phyloP scores from a whole-genome alignment of 306 rosid genomes.

The Trichosanthes cucumerina region DNA sequence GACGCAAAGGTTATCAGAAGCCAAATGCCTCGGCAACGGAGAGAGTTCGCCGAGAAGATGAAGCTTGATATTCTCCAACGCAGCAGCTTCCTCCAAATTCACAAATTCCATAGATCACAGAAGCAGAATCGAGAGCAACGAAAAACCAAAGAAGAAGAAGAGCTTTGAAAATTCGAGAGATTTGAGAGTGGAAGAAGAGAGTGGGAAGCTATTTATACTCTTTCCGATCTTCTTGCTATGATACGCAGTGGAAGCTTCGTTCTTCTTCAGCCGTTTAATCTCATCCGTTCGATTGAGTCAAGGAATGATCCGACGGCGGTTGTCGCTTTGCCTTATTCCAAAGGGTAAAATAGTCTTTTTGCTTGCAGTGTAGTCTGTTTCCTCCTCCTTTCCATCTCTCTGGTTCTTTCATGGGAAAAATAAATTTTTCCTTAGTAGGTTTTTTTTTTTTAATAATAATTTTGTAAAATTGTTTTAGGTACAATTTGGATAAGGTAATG shows the following conservation, averaged over 20 bases:
- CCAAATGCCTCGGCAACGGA: slow-evolving; percentile 19
- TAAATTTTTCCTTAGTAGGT: not conserved
- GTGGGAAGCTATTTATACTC: not conserved
- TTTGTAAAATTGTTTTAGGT: not conserved
- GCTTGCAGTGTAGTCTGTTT: not conserved
- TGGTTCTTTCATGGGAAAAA: not conserved
- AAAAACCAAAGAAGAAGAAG: not conserved
- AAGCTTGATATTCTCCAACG: slow-evolving; percentile 31
- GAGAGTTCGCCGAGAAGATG: slow-evolving; percentile 57
- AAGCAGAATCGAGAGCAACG: not conserved
- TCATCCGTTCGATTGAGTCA: slow-evolving; percentile 4
- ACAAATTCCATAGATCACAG: slow-evolving; percentile 12
- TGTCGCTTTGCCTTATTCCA: not conserved
- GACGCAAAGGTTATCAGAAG: not conserved
- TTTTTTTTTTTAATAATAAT: not conserved
- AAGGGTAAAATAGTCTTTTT: not conserved
- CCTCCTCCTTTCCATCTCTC: not conserved
- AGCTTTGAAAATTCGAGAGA: not conserved
- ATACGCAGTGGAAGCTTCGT: not conserved
- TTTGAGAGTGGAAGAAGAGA: not conserved
- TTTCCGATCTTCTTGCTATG: not conserved
- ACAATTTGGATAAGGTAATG: not conserved
- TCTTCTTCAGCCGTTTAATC: not conserved
- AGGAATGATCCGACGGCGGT: not conserved
- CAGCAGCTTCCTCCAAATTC: slow-evolving; percentile 18